Evolutionary conservation across 2,329 filamentous ascomycete genomes (phyloP), one percentile per base, ranked within the genome.

Genomic region (Leptographium radiaticola): DNA sequence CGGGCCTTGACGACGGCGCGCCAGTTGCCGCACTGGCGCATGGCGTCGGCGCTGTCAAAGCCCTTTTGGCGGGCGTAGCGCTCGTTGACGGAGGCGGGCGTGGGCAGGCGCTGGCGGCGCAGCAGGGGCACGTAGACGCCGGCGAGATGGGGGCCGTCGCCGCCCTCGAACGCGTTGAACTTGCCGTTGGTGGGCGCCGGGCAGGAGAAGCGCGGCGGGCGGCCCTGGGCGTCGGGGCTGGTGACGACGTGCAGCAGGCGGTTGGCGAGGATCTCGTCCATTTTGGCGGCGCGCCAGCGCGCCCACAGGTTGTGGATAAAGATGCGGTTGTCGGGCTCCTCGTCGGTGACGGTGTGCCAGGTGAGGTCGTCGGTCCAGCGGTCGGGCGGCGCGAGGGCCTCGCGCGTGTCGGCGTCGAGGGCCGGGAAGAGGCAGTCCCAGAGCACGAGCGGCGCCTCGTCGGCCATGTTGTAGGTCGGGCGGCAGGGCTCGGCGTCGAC

Each of bases 391-490:
- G 13, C 62, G 30, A 5, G 25, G 15, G 33, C 34, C 34, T 59
- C 58, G 13, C 62, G 51, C 50, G 69, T 67, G 12, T 64, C 62
- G 49, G 65, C 60, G 10, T 62, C 54, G 55, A 74, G 63, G 46
- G 70, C 70, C 0, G 88, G 88, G 67, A 96, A 98, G 38, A 94
- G 76, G 68, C 91, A 97, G 69, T 97, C 89, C 91, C 91, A 97
- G 7, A 98, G 79, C 16, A 97, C 93, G 10, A 98, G 77, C 2
- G 93, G 91, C 31, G 83, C 80, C 65, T 97, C 91, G 50, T 84
- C 83, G 1, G 93, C 93, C 82, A 98, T 94, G 63, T 86, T 81
- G 70, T 97, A 98, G 57, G 79, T 80, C 1, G 93, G 93, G 59
- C 85, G 83, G n/a, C 81, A 71, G 2, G 90, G 88, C 61, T 83